Evolutionary conservation across 371 early-diverging fungal species (phyloP), one percentile per base, ranked within the genome.

Genomic region (Rhizopus microsporus): DNA sequence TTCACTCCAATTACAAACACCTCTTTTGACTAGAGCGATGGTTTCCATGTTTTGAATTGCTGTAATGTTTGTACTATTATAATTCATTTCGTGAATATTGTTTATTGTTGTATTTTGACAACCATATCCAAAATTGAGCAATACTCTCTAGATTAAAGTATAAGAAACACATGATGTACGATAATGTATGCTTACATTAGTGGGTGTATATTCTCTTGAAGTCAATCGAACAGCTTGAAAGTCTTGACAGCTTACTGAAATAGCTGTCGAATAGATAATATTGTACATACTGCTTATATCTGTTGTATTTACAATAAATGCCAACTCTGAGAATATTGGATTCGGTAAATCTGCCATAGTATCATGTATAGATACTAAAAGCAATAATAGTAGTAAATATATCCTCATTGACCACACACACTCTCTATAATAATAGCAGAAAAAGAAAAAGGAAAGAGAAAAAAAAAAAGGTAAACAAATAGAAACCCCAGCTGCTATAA

Each of bases 1-100:
- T 17, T 65, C 65, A 33, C 65, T 68, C 65, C 68, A 72, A n/a
- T 34, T 50, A 42, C 72, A 72, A 31, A 45, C n/a, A 5, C 67
- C 67, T 54, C 72, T 17, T 49, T 62, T 55, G 4, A 72, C 62
- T 10, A 72, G 48, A 2, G 68, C 72, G 6, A 72, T 38, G 32
- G 56, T 62, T 34, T 59, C 51, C n/a, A 50, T 51, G 35, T 56
- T 44, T 17, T 46, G 12, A 32, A 65, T 57, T 4, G 59, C 12
- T 29, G 51, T 6, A 5, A 43, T 31, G 7, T 43, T 2, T 8
- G 62, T 53, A 16, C 34, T 56, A 37, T 68, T 59, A 17, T 15
- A 7, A 42, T 62, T 62, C 17, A 63, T 23, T 33, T 57, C 13
- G 13, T 16, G 54, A 52, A 67, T 31, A 1, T 43, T 46, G 5